Evolutionary conservation across 495 filamentous ascomycete species (phyloP).

Genomic region (Hyaloscypha finlandica): DNA sequence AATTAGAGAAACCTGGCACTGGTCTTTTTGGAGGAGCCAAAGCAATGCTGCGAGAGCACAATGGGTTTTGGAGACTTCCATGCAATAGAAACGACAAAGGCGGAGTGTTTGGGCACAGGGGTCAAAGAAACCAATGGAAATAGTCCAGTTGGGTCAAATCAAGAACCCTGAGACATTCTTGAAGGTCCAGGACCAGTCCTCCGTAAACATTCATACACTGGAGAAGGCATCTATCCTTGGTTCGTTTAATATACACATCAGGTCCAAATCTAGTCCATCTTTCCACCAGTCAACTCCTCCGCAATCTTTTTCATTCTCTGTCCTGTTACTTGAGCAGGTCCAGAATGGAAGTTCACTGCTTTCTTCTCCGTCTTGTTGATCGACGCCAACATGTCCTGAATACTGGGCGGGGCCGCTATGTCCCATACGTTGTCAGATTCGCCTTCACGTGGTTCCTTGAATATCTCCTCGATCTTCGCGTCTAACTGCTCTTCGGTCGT

Average conservation of each 20-base stretch:
- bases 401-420: conserved; percentile 50
- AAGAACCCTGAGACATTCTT: background rate
- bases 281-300: conserved; percentile 70
- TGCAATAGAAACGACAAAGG: background rate
- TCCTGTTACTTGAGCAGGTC: conserved; percentile 34
- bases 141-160: background rate
- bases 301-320: conserved; percentile 64
- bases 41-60: background rate
- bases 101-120: background rate
- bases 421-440: conserved; percentile 63
- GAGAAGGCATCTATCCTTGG: background rate
- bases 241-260: conserved; percentile 13
- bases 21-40: background rate
- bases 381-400: conserved; percentile 45
- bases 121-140: background rate
- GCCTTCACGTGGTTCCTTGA: conserved; percentile 39
- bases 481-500: conserved; percentile 60
- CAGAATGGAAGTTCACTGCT: conserved; percentile 15
- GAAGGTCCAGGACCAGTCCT: background rate
- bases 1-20: background rate
- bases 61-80: background rate
- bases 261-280: conserved; percentile 45
- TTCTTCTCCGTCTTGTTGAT: conserved; percentile 36
- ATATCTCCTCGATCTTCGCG: conserved; percentile 60
- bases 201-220: background rate